Percentiles rank a stretch among this genome's conserved stretches.
These are phyloP conservation scores for Lecanicillium sp. DNA, from an alignment of 2,329 filamentous ascomycete genomes.

Conservation along the genomic window DNA sequence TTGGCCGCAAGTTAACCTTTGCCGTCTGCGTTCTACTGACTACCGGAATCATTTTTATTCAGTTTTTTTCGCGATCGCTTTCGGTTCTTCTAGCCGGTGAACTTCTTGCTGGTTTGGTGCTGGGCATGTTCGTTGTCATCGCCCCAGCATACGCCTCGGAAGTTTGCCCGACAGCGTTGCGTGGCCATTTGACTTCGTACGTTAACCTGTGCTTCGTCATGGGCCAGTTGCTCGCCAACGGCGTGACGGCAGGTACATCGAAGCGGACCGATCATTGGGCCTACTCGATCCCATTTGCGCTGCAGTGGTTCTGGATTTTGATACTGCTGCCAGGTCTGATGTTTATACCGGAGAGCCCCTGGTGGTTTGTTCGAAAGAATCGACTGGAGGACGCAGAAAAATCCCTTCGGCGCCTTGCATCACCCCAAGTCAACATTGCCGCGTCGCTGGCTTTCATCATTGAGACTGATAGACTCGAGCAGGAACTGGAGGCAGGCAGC, in stretches of 20 bases:
- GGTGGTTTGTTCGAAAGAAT: constrained; percentile 35
- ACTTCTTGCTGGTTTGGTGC: constrained; percentile 38
- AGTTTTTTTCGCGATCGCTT: constrained; percentile 29
- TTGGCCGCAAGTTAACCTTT: constrained; percentile 41
- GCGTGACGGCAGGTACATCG: constrained; percentile 16
- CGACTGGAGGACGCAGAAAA: constrained; percentile 16
- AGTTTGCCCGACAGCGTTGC: constrained; percentile 34
- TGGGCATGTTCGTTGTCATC: constrained; percentile 38
- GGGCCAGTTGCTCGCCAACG: constrained; percentile 30
- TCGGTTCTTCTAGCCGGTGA: constrained; percentile 38
- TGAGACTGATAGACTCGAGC: constrained; percentile 35
- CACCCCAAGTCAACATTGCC: neutral
- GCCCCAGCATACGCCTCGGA: constrained; percentile 40
- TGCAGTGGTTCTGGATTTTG: constrained; percentile 29
- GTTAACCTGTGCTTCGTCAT: constrained; percentile 39
- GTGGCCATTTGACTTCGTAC: constrained; percentile 36
- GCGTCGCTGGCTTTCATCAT: constrained; percentile 23
- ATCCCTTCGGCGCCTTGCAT: constrained; percentile 12
- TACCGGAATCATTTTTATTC: constrained; percentile 25
- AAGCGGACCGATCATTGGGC: constrained; percentile 24
- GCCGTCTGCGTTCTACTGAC: constrained; percentile 37
- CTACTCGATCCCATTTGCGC: constrained; percentile 30
- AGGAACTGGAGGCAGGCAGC: constrained; percentile 32
- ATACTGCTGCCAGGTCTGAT: constrained; percentile 21
- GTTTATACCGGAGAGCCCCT: constrained; percentile 27